Conservation (phyloP, 371 early-diverging fungal species). For the Parasitella parasitica region DNA sequence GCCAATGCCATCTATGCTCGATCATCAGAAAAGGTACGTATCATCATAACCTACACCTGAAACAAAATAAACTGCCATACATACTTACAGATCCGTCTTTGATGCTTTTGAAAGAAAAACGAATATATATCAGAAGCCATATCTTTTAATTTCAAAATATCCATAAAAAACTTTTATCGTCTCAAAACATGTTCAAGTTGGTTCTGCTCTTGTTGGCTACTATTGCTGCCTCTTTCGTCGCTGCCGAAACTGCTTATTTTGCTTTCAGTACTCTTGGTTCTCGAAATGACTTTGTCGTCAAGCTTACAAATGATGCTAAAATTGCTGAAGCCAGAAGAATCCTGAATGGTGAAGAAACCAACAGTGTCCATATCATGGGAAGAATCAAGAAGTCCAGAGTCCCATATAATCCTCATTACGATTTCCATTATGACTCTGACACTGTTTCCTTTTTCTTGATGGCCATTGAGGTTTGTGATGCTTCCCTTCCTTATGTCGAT, state of each 20-base stretch:
- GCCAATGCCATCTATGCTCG: no score
- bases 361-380: not conserved
- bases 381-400: not conserved
- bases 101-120: no score
- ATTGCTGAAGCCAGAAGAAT: not conserved
- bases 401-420: not conserved
- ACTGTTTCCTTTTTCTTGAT: not conserved
- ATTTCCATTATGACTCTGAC: not conserved
- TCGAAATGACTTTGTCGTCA: not conserved
- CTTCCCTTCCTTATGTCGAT: not conserved
- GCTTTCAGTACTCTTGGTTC: not conserved
- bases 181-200: not conserved
- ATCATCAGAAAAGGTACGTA: no score
- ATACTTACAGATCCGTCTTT: no score
- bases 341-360: not conserved
- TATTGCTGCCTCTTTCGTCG: not conserved
- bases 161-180: no score
- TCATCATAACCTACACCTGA: no score
- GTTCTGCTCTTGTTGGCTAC: not conserved
- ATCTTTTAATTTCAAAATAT: no score
- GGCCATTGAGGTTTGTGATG: conserved; percentile 5
- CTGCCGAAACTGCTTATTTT: conserved; percentile 1
- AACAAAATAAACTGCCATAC: no score
- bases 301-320: not conserved
- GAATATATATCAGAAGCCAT: no score